phyloP scores from a whole-genome alignment of 1,284 basidiomycete species.

The Ceratobasidium sp. region DNA sequence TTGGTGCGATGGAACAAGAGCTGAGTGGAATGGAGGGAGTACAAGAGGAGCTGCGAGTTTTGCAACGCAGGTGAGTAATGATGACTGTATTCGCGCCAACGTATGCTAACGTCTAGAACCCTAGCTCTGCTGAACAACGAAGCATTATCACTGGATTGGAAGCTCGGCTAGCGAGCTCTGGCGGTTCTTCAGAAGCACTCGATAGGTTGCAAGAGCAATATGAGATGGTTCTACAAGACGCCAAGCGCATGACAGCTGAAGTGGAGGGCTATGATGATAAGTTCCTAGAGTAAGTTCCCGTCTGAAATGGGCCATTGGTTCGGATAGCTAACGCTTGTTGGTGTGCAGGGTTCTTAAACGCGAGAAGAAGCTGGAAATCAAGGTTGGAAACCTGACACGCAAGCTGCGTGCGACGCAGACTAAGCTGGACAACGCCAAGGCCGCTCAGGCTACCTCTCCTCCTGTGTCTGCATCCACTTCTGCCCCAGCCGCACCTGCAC shows the following conservation, averaged over 20 bases:
- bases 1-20: conserved; percentile 28
- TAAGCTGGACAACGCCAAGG: conserved; percentile 29
- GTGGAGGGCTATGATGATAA: conserved; percentile 44
- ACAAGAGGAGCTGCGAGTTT: conserved; percentile 20
- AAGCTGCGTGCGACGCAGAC: conserved; percentile 37
- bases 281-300: conserved; percentile 41
- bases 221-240: conserved; percentile 40
- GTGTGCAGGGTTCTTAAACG: conserved; percentile 40
- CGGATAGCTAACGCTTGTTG: background rate
- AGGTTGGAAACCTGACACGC: conserved; percentile 43
- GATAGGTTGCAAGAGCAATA: conserved; percentile 41
- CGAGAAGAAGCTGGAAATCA: conserved; percentile 43
- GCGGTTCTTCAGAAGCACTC: conserved; percentile 21
- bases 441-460: conserved; percentile 15
- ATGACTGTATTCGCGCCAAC: background rate
- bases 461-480: background rate
- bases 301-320: background rate
- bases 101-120: background rate
- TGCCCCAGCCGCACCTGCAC: background rate
- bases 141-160: conserved; percentile 10
- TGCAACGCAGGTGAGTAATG: conserved; percentile 31
- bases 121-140: conserved; percentile 16
- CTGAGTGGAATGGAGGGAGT: conserved; percentile 27
- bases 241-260: conserved; percentile 33
- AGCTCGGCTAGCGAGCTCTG: background rate